Base-by-base conservation (phyloP, 1,284 basidiomycete species). In the Sporisorium scitamineum region DNA sequence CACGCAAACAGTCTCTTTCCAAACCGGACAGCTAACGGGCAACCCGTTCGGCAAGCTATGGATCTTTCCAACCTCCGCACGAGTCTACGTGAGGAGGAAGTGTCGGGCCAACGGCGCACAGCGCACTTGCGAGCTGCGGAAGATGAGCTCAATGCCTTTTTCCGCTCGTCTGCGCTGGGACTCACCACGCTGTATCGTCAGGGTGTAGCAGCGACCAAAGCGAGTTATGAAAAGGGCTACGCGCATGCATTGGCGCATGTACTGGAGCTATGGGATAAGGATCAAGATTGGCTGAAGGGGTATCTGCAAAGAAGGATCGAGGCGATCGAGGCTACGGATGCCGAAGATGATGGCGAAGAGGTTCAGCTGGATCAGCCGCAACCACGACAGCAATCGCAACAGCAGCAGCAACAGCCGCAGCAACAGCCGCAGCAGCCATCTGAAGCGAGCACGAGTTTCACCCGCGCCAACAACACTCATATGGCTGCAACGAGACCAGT, bases 261-360 rank as follows among this genome's bases (percentile, higher is more conserved):
- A 18, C 45, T 78, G n/a, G 76, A 78, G 29, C 29, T 78, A n/a
- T 66, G 72, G 64, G 61, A 70, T 3, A 62, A 58, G 18, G 73
- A 76, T 55, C 54, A 55, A 14, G 65, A 58, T 27, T 78, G 76
- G 76, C 55, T 78, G 6, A 70, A 60, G n/a, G 73, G 76, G n/a
- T 78, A 78, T 41, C 32, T 78, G 29, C 71, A 75, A 57, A 34
- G 71, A 10, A 53, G 76, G 37, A 78, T 78, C 37, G 76, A 78
- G 56, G 76, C 76, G 8, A 52, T 78, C 20, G 71, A 70, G 31
- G 68, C 53, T 14, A 37, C 56, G 34, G 70, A 66, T 26, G 53
- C 50, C 11, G 70, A 74, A 24, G 75, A 75, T 18, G 74, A 72
- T 11, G 24, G 9, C 16, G 61, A 50, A 10, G 71, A 69, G n/a